Evolutionary conservation across 177 flowering plant species (phyloP).

Genomic region (Vitis hybrid): DNA sequence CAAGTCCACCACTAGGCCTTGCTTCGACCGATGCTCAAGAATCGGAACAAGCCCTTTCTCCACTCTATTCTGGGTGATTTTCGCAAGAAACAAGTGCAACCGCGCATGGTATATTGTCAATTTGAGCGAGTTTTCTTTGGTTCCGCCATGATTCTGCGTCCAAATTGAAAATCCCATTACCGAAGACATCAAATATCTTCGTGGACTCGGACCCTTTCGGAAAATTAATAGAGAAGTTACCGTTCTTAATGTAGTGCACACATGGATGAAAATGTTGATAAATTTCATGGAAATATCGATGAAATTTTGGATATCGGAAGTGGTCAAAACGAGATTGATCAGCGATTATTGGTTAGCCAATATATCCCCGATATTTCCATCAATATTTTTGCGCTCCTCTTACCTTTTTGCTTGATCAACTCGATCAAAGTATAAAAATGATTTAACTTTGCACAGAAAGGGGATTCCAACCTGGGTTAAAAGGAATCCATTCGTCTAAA

Average conservation of each 20-base stretch:
- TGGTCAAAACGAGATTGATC: too few relatives aligned
- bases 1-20: conserved; percentile 24
- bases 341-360: fast-evolving
- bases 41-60: conserved; percentile 22
- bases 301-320: too few relatives aligned
- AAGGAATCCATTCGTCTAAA: too few relatives aligned
- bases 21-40: conserved; percentile 15
- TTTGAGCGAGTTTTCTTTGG: conserved; percentile 22
- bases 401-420: too few relatives aligned
- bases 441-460: too few relatives aligned
- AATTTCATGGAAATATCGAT: too few relatives aligned
- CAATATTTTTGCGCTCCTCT: too few relatives aligned
- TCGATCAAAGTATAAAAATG: too few relatives aligned
- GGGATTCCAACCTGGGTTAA: too few relatives aligned
- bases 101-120: neutral
- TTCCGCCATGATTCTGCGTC: conserved; percentile 29
- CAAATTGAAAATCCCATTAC: conserved; percentile 26
- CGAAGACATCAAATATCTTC: conserved; percentile 21
- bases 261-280: too few relatives aligned
- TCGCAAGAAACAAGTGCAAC: conserved; percentile 4
- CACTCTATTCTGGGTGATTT: neutral
- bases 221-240: conserved; percentile 25
- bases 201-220: conserved; percentile 17
- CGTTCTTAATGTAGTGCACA: conserved; percentile 20
- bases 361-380: too few relatives aligned